Evolutionary conservation across 352 stramenopile genomes (phyloP), one percentile per base, ranked within the genome.

Genomic region (Globisporangium ultimum): DNA sequence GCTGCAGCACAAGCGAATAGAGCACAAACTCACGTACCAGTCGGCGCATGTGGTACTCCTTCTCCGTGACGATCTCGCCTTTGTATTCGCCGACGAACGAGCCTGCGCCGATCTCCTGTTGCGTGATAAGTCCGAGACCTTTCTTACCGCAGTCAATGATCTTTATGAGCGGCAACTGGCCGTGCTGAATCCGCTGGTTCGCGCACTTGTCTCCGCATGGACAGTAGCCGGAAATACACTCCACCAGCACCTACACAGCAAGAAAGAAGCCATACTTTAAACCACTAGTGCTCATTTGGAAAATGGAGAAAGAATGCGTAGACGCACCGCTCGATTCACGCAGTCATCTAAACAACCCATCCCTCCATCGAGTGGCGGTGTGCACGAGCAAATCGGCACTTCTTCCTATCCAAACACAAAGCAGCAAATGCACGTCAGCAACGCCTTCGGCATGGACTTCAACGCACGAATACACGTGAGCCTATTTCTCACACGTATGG

Each of bases 81-180:
- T 89, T 84, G 51, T 95, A 95, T 63, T 95, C 85, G 24, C 71
- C 81, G 15, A 95, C 78, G 32, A 91, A 93, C 5, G 85, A 74
- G 24, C 77, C 74, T 3, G 68, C 63, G 32, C 74, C 72, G 41
- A 93, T 75, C 28, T 81, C 57, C 62, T 88, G 71, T 21, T 70
- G 40, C 22, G 75, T 43, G 21, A 60, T 66, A 53, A 93, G 63
- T 21, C 84, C 84, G 10, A 93, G 68, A 0, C 84, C 84, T 64
- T 91, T 93, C 15, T 65, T 65, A 1, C 73, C 84, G 42, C 74
- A 87, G n/a, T 80, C 55, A 10, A 86, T 64, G 46, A 93, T 67
- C 55, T 87, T 48, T 4, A 63, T 60, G 14, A 45, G 55, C 0
- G 84, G 84, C 78, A 89, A 88, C 22, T 63, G 38, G 17, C 81